A percentile compares a stretch with the other conserved stretches of the same genome.
Evolutionary conservation across 108 stramenopile genomes (phyloP).

Genomic region (Seminavis robusta): DNA sequence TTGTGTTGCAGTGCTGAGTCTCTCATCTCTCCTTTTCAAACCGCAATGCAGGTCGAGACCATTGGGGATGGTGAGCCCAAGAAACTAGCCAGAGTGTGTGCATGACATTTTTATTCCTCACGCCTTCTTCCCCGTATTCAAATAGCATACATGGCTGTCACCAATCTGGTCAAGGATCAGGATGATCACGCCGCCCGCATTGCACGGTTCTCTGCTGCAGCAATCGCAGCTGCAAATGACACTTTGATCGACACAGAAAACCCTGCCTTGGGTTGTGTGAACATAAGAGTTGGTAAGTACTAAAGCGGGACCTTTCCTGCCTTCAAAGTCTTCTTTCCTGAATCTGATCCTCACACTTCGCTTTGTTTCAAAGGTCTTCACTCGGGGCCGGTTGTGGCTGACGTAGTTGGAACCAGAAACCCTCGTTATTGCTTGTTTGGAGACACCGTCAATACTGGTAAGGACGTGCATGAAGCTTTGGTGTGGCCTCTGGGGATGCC

Average conservation of each 20-base stretch:
- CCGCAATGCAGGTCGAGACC: slow-evolving; percentile 52
- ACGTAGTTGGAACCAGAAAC: slow-evolving; percentile 24
- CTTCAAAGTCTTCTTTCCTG: too few species aligned
- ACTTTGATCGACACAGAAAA: slow-evolving; percentile 31
- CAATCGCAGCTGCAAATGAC: slow-evolving; percentile 27
- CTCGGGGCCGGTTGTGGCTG: slow-evolving; percentile 19
- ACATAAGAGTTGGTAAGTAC: slow-evolving; percentile 57
- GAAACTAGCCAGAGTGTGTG: too few species aligned
- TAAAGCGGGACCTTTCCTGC: too few species aligned
- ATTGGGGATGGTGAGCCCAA: slow-evolving; percentile 63
- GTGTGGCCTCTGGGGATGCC: too few species aligned
- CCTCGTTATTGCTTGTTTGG: slow-evolving; percentile 34
- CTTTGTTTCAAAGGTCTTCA: too few species aligned
- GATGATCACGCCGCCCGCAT: slow-evolving; percentile 54
- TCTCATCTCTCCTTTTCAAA: slow-evolving; percentile 36
- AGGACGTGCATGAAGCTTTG: too few species aligned
- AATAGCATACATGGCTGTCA: slow-evolving; percentile 45
- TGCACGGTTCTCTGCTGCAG: slow-evolving; percentile 49
- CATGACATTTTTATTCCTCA: too few species aligned
- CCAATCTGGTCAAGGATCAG: slow-evolving; percentile 41
- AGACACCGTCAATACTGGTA: slow-evolving; percentile 30
- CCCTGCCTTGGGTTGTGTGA: slow-evolving; percentile 10
- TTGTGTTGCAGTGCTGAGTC: slow-evolving; percentile 39
- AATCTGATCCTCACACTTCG: too few species aligned
- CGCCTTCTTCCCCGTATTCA: too few species aligned